Evolutionary conservation across 2,329 filamentous ascomycete genomes (phyloP).

Genomic region (Uncinocarpus reesii): DNA sequence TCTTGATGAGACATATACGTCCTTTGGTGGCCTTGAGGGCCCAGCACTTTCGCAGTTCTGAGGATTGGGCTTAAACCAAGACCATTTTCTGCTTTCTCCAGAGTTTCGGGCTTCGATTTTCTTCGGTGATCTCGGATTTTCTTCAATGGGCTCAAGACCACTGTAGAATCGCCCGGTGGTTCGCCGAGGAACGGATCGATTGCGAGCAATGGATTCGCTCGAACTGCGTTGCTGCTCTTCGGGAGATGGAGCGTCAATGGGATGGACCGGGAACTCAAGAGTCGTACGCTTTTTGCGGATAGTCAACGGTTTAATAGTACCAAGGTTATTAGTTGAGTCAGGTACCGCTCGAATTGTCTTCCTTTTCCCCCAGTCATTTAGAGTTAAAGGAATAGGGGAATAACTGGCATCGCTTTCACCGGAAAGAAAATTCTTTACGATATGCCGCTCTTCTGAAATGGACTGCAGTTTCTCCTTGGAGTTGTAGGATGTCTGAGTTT

Average conservation of each 20-base stretch:
- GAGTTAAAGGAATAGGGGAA: conserved; percentile 13
- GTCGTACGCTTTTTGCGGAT: conserved; percentile 40
- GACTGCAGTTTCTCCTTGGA: conserved; percentile 13
- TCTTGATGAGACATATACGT: conserved; percentile 17
- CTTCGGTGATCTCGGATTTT: conserved; percentile 30
- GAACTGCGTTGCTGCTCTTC: not conserved
- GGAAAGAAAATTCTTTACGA: conserved; percentile 5
- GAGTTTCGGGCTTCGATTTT: conserved; percentile 18
- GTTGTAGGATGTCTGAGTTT: conserved; percentile 8
- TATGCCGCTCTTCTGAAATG: conserved; percentile 14
- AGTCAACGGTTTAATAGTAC: conserved; percentile 43
- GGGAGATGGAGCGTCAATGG: not conserved
- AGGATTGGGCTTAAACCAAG: conserved; percentile 36
- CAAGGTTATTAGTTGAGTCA: conserved; percentile 39
- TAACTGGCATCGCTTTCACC: conserved; percentile 1
- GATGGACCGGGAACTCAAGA: conserved; percentile 12
- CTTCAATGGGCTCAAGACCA: conserved; percentile 37
- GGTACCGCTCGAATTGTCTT: conserved; percentile 50
- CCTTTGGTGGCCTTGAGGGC: conserved; percentile 18
- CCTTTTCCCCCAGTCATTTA: conserved; percentile 21
- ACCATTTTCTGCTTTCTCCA: conserved; percentile 36
- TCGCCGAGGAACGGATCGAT: conserved; percentile 6
- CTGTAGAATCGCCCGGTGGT: conserved; percentile 19
- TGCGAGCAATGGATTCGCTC: not conserved
- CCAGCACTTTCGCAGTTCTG: conserved; percentile 22